Evolutionary conservation across 306 rosid species (phyloP).

Genomic region (Rosa rugosa): DNA sequence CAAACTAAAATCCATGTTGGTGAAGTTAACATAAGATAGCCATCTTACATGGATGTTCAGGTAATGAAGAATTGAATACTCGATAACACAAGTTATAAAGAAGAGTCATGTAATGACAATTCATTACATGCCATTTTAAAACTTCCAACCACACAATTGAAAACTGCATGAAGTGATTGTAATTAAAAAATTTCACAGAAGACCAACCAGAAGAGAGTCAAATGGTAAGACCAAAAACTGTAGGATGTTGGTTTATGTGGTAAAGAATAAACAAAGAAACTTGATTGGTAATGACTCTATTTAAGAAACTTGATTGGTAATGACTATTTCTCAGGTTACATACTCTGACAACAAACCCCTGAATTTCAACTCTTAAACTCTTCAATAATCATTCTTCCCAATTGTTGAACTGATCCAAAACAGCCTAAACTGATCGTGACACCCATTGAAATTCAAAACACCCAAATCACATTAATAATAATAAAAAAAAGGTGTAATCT

Average conservation of each 20-base stretch:
- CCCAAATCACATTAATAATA: not conserved
- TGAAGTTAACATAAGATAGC: not conserved
- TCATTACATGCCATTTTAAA: not conserved
- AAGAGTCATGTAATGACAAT: not conserved
- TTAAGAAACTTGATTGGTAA: not conserved
- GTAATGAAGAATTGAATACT: not conserved
- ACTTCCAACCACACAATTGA: not conserved
- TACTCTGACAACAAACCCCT: not conserved
- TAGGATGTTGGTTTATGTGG: not conserved
- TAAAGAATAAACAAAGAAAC: not conserved
- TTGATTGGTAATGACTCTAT: not conserved
- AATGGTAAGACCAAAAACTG: not conserved
- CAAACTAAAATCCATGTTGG: not conserved
- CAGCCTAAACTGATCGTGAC: constrained; percentile 3
- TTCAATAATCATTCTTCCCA: not conserved
- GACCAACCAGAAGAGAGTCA: not conserved
- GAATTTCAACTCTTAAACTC: not conserved
- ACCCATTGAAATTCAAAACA: not conserved
- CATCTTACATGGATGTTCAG: not conserved
- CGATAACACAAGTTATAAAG: not conserved
- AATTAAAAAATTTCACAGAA: not conserved
- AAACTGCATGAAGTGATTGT: not conserved
- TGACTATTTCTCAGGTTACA: not conserved
- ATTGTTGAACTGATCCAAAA: not conserved
- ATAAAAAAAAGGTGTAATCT: not conserved